Conservation (phyloP, 345 rosid species). For the Linum usitatissimum region DNA sequence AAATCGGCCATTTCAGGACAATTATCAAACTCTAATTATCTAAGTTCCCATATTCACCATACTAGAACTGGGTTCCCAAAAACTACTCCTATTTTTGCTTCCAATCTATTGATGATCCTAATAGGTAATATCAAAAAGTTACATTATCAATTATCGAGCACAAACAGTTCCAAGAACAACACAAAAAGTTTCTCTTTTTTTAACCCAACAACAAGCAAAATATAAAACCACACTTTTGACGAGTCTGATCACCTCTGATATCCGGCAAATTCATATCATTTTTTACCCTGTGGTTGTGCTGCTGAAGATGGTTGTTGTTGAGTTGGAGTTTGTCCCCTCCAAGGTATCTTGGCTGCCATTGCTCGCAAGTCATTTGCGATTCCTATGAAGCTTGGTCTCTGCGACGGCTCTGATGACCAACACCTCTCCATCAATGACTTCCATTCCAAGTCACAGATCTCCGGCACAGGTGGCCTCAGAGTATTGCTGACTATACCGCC, state of each 20-base stretch:
- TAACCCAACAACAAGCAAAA: too few relatives aligned
- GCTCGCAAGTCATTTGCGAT: constrained; percentile 41
- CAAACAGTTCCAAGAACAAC: neutral
- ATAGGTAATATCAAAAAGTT: too few relatives aligned
- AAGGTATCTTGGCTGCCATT: constrained; percentile 36
- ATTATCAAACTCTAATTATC: neutral
- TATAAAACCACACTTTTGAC: too few relatives aligned
- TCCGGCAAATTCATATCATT: too few relatives aligned
- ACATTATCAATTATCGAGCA: neutral
- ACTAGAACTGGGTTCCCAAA: too few relatives aligned
- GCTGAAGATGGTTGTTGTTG: too few relatives aligned
- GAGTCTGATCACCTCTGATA: too few relatives aligned
- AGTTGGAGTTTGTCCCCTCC: constrained; percentile 28
- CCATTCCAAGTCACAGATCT: constrained; percentile 48
- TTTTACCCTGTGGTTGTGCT: too few relatives aligned
- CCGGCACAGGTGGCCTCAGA: constrained; percentile 48
- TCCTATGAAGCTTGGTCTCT: constrained; percentile 52
- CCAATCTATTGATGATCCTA: too few relatives aligned
- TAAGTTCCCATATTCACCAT: too few relatives aligned
- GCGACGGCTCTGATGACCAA: constrained; percentile 58
- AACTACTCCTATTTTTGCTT: too few relatives aligned
- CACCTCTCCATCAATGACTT: constrained; percentile 63
- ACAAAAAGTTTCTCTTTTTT: neutral
- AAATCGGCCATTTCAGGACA: neutral
- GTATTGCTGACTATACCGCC: constrained; percentile 72